Evolutionary conservation across 768 basidiomycete genomes (phyloP).

Genomic region (Panaeolus cyanescens): DNA sequence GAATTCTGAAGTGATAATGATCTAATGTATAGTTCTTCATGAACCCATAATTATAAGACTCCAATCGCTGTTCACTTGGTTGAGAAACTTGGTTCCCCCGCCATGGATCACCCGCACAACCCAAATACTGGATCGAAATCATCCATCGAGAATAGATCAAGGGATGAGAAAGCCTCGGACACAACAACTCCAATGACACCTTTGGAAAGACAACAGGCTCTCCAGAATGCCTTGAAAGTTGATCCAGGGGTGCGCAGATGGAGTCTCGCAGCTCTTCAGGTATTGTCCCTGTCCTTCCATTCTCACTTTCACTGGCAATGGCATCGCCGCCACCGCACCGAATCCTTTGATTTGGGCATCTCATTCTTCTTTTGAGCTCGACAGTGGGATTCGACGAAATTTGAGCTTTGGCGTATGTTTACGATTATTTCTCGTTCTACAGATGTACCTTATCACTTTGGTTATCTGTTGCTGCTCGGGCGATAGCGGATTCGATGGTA

Average conservation of each 20-base stretch:
- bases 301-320: not conserved
- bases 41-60: too few species aligned
- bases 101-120: not conserved
- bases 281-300: slow-evolving; percentile 8
- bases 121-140: slow-evolving; percentile 9
- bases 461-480: slow-evolving; percentile 51
- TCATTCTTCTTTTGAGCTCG: not conserved
- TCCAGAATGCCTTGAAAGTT: slow-evolving; percentile 39
- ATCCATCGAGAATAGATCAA: slow-evolving; percentile 25
- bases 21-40: too few species aligned
- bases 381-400: not conserved
- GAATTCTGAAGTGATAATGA: too few species aligned
- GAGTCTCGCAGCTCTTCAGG: slow-evolving; percentile 39
- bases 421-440: not conserved
- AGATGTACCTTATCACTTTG: slow-evolving; percentile 51
- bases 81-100: not conserved
- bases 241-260: slow-evolving; percentile 43
- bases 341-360: not conserved
- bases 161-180: slow-evolving; percentile 13
- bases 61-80: not conserved
- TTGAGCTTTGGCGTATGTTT: not conserved
- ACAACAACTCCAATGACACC: slow-evolving; percentile 26
- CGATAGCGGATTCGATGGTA: slow-evolving; percentile 56
- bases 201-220: slow-evolving; percentile 38
- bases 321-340: not conserved